Evolutionary conservation across 2,329 filamentous ascomycete genomes (phyloP), one percentile per base, ranked within the genome.

Genomic region (Arthrobotrys entomopaga): DNA sequence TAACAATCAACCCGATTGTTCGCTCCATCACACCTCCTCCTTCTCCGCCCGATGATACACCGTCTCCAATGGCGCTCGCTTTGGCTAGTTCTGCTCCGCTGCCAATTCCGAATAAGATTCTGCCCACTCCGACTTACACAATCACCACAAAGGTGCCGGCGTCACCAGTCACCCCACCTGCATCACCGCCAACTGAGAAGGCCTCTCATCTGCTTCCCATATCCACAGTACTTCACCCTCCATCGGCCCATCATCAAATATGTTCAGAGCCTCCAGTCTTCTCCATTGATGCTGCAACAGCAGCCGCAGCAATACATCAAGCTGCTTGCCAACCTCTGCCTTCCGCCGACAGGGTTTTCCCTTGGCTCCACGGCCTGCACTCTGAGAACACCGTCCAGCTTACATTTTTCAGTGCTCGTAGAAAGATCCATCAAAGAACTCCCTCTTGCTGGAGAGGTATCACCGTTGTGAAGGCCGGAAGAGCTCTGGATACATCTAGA

Each of bases 321-420:
- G 84, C 88, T 71, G 87, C 94, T 2, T 86, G 88, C 1, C 92
- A 96, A 79, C 90, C 93, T 0, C 84, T 98, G 22, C 94, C 95
- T 5, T 89, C 94, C 65, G 89, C 95, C 0, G 87, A 90, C n/a
- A 86, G 89, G 74, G 91, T 98, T 75, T 99, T 98, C 79, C 95
- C 95, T 1, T 99, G 95, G 95, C 85, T 97, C 22, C 95, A 99
- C 82, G 95, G 95, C 22, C 83, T 98, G 46, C 93, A 98, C 79
- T 89, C 91, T 0, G 88, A 90, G 75, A 99, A 99, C 80, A 89
- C 92, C 74, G 86, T 97, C 63, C 95, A 99, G 80, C 86, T 95
- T 75, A 87, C 91, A 5, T 98, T 97, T 83, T 98, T 99, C 81
- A 88, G 89, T 59, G 89, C 91, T 24, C 87, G 92, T 75, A 89